Percentiles rank a stretch among this genome's conserved stretches.
These are phyloP conservation scores for Boletus semigastroideus DNA, from an alignment of 1,284 basidiomycete species.

Conservation along the genomic window DNA sequence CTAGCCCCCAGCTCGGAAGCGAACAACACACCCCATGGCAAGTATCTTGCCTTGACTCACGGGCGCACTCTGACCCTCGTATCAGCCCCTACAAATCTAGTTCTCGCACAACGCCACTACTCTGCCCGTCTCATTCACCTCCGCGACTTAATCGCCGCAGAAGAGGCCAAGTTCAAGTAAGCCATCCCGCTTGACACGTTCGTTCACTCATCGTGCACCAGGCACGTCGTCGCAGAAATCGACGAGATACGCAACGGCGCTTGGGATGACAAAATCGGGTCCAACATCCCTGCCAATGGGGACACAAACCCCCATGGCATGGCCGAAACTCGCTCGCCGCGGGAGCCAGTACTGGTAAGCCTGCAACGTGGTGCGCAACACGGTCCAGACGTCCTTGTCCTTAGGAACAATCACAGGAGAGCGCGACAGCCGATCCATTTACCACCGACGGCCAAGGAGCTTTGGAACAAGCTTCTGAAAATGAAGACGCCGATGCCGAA, in stretches of 20 bases:
- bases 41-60: background rate
- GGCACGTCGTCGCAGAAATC: slow-evolving; percentile 64
- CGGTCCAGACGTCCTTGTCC: background rate
- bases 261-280: slow-evolving; percentile 58
- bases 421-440: slow-evolving; percentile 1
- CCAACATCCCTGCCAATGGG: slow-evolving; percentile 36
- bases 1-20: slow-evolving; percentile 38
- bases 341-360: slow-evolving; percentile 14
- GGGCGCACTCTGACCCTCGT: background rate
- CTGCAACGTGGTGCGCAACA: background rate
- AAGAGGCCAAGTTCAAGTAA: slow-evolving; percentile 81
- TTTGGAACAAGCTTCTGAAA: slow-evolving; percentile 2
- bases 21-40: slow-evolving; percentile 43
- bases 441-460: slow-evolving; percentile 1
- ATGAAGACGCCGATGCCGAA: slow-evolving; percentile 1
- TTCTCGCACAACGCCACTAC: slow-evolving; percentile 75
- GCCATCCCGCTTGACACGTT: slow-evolving; percentile 4
- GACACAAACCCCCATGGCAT: slow-evolving; percentile 8
- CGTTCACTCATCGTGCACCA: slow-evolving; percentile 24
- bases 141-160: slow-evolving; percentile 61
- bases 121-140: slow-evolving; percentile 68
- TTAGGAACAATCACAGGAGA: slow-evolving; percentile 16
- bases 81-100: slow-evolving; percentile 53
- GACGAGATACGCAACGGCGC: slow-evolving; percentile 71
- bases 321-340: slow-evolving; percentile 9